Evolutionary conservation across 257 asterid species (phyloP), one percentile per base, ranked within the genome.

Genomic region (Jacaranda copaia): DNA sequence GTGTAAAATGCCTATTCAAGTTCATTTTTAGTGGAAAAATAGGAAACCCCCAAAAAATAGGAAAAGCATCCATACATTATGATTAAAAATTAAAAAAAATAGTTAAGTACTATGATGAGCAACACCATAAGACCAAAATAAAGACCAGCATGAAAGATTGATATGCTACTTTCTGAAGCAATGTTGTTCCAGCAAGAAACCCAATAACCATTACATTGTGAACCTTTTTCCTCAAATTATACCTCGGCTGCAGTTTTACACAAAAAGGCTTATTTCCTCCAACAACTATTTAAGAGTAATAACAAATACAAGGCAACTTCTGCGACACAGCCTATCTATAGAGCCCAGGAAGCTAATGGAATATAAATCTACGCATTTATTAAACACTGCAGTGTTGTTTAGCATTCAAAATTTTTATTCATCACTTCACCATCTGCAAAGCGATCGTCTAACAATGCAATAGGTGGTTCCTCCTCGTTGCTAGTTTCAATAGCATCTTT

Each of bases 391-490:
- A 13, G 25, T 20, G 51, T 52, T 12, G 46, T 13, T 61, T 73
- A 61, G 61, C 76, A 18, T 0, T 5, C 39, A 55, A 61, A 53
- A 5, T 60, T 70, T 73, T 77, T 69, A 56, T 51, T 73, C 3
- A 70, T 67, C 14, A 3, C 39, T 19, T 14, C 74, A 0, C 65
- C 73, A 18, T 76, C 72, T 2, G 67, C 42, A 12, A 45, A 61
- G 8, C 80, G 77, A 49, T 81, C 75, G 3, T 85, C 88, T 5
- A 80, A 60, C 82, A 77, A 40, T 77, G 69, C 78, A 40, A 74
- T 32, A 12, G 77, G 79, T 4, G 77, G 79, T 71, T 83, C 85
- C 46, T 80, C 82, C 63, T 71, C 80, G 42, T 83, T 68, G 77
- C 69, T 66, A 43, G 68, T 84, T 63, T 76, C 86, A 1, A n/a